Base-by-base conservation (phyloP, 1,139 yeast genomes). In the Magnusiomyces ingens region DNA sequence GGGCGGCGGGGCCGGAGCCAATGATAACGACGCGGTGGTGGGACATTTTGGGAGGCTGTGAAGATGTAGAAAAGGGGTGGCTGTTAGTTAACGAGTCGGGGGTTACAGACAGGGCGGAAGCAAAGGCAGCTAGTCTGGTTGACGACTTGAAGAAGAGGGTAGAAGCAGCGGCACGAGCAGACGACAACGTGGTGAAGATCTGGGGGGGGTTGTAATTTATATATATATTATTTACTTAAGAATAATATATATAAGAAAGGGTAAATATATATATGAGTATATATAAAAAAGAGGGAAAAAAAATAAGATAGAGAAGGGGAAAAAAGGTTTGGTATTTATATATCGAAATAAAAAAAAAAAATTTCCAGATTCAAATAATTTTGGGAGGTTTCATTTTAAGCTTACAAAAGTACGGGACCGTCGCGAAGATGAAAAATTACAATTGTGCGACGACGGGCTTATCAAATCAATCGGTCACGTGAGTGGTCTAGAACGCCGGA, bases 1-100 rank as follows among this genome's bases (percentile, higher is more conserved):
- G 97, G 55, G 98, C 99, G 58, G 99, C 99, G 53, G 99, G 99
- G 63, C 99, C 99, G 52, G 98, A 91, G 49, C 98, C 98, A 60
- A 91, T 85, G 65, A 91, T 89, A 52, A 95, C 89, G 59, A 90
- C 96, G 74, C 78, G 81, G 75, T 87, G 83, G 72, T 90, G 96
- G 64, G 60, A 59, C 67, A 64, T 65, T 59, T 58, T 63, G 12
- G 49, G 38, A 19, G 48, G 5, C 38, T 29, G 40, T 26, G 13
- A 36, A 22, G 13, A 21, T 32, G 48, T 43, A 21, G 19, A 4
- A 17, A 18, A 19, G 21, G 49, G 18, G 26, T 37, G 5, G 41
- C 10, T 37, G 41, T 37, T 37, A 11, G 10, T 26, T 8, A 26
- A 26, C 4, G 32, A 26, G 32, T 26, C 32, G 32, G 32, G 32